Evolutionary conservation across 768 basidiomycete genomes (phyloP).

Genomic region (Brasilioporus rufonigricans): DNA sequence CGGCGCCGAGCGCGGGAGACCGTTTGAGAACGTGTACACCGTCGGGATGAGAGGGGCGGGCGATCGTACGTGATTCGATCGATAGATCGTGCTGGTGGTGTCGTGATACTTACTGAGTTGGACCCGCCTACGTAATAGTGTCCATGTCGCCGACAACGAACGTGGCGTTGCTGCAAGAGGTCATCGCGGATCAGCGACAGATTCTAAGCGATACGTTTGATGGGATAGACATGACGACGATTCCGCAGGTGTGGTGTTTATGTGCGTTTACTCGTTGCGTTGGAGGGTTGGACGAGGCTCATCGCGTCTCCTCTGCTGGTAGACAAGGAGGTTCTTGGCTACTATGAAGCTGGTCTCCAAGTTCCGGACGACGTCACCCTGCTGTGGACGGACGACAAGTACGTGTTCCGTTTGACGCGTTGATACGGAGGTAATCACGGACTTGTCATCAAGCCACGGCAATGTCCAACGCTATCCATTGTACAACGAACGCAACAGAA

Average conservation of each 20-base stretch:
- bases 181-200: background rate
- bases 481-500: conserved; percentile 1
- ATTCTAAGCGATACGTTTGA: background rate
- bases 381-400: too few relatives aligned
- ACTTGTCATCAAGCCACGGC: background rate
- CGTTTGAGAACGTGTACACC: conserved; percentile 61
- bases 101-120: too few relatives aligned
- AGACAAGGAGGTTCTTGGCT: too few relatives aligned
- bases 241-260: background rate
- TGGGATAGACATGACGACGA: background rate
- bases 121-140: too few relatives aligned
- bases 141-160: too few relatives aligned
- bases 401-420: background rate
- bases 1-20: background rate
- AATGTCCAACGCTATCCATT: background rate
- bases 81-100: too few relatives aligned
- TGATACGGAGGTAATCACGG: background rate
- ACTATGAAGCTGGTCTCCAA: background rate
- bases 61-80: background rate
- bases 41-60: conserved; percentile 43
- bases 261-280: background rate
- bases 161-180: background rate
- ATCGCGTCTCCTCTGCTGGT: too few relatives aligned
- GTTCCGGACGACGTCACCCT: too few relatives aligned
- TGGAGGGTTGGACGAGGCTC: background rate